Percentiles rank a stretch among this genome's conserved stretches.
phyloP scores from a whole-genome alignment of 2,329 filamentous ascomycete genomes.

The Dothiorella sarmentorum region DNA sequence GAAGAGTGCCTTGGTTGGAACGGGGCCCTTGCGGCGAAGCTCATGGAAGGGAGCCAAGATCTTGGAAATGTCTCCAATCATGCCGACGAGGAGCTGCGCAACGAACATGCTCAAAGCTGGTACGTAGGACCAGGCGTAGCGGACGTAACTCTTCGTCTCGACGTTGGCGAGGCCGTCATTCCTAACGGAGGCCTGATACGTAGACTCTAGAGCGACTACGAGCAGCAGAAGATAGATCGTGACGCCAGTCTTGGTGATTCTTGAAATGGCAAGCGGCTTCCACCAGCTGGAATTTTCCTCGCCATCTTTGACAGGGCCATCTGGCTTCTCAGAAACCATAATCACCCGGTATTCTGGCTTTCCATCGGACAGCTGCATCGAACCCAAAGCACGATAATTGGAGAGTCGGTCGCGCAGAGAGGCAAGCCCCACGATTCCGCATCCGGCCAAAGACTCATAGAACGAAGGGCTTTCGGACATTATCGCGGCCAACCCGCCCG shows the following conservation, averaged over 20 bases:
- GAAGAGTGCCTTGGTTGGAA: background rate
- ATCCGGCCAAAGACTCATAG: background rate
- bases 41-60: background rate
- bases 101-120: background rate
- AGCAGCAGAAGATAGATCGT: background rate
- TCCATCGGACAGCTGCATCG: background rate
- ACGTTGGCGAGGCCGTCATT: background rate
- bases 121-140: background rate
- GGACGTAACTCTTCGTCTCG: background rate
- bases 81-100: background rate
- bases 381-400: background rate
- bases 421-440: background rate
- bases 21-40: background rate
- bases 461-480: background rate
- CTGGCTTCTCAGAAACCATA: background rate
- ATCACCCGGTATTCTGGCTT: background rate
- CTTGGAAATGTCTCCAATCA: background rate
- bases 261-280: background rate
- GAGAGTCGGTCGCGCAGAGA: background rate
- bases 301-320: background rate
- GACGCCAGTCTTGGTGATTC: background rate
- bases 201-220: background rate
- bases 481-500: background rate
- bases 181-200: background rate
- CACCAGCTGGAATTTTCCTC: background rate